Evolutionary conservation across 805 yeast genomes (phyloP).

Genomic region (Cephaloascus albidus): DNA sequence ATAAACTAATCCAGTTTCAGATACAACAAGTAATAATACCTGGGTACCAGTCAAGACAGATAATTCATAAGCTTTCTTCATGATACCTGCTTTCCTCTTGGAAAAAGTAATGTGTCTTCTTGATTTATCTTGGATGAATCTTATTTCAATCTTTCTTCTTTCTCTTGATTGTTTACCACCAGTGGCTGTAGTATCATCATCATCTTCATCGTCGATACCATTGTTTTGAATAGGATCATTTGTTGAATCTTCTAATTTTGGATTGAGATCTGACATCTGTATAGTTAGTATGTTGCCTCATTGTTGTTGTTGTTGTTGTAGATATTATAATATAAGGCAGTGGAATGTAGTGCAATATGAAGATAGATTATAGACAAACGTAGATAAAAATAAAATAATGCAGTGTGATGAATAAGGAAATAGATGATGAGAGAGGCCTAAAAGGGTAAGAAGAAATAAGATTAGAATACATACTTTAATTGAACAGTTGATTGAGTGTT

Average conservation of each 20-base stretch:
- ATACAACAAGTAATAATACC: slow-evolving; percentile 86
- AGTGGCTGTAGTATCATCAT: slow-evolving; percentile 40
- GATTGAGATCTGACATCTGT: not conserved
- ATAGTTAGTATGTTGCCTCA: slow-evolving; percentile 1
- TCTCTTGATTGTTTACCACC: slow-evolving; percentile 45
- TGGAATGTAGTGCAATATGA: not conserved
- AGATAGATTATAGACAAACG: not conserved
- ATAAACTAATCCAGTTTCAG: slow-evolving; percentile 97
- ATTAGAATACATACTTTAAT: too few relatives aligned
- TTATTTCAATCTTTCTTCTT: slow-evolving; percentile 88
- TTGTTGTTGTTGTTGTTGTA: slow-evolving; percentile 1
- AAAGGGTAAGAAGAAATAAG: not conserved
- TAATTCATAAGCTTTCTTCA: slow-evolving; percentile 98
- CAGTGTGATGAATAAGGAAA: not conserved
- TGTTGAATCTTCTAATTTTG: slow-evolving; percentile 2
- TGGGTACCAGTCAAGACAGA: slow-evolving; percentile 97
- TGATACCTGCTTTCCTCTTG: slow-evolving; percentile 96
- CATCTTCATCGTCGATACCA: slow-evolving; percentile 30
- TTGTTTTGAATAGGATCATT: slow-evolving; percentile 4
- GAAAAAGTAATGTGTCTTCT: slow-evolving; percentile 97
- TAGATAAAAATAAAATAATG: not conserved
- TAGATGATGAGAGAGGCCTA: not conserved
- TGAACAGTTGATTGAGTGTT: too few relatives aligned
- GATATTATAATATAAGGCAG: slow-evolving; percentile 1
- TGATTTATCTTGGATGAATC: slow-evolving; percentile 94